phyloP scores from a whole-genome alignment of 2,329 filamentous ascomycete genomes.

The Bipolaris sorokiniana region DNA sequence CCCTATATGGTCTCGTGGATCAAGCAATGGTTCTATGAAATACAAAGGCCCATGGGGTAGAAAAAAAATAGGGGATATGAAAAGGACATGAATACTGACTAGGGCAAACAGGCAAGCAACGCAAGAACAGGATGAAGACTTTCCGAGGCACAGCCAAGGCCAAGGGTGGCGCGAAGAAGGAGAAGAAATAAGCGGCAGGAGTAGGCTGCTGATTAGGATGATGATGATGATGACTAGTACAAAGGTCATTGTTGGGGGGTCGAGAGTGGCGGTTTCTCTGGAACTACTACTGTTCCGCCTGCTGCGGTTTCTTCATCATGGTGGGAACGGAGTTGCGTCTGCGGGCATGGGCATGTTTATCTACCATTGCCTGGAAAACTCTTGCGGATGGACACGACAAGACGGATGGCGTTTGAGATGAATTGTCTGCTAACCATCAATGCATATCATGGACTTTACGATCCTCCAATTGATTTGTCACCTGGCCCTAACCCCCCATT shows the following conservation, averaged over 20 bases:
- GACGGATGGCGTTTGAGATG: conserved; percentile 51
- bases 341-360: conserved; percentile 49
- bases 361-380: conserved; percentile 49
- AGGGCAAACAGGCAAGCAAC: conserved; percentile 86
- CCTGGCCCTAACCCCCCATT: background rate
- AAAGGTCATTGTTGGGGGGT: conserved; percentile 39
- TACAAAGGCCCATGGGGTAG: conserved; percentile 13
- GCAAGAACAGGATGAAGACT: conserved; percentile 99
- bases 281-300: conserved; percentile 40
- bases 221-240: conserved; percentile 32
- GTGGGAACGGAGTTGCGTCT: conserved; percentile 44
- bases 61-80: background rate
- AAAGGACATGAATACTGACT: conserved; percentile 38
- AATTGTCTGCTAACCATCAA: conserved; percentile 48
- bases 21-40: conserved; percentile 8
- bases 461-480: conserved; percentile 25
- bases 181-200: conserved; percentile 64
- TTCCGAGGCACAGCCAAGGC: conserved; percentile 97
- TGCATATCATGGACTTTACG: conserved; percentile 51
- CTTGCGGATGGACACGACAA: conserved; percentile 47
- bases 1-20: conserved; percentile 13
- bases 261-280: conserved; percentile 43
- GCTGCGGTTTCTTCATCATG: conserved; percentile 36
- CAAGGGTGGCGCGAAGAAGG: conserved; percentile 94
- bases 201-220: background rate